phyloP scores from a whole-genome alignment of 2,329 filamentous ascomycete genomes.

The Phialophora expanda region DNA sequence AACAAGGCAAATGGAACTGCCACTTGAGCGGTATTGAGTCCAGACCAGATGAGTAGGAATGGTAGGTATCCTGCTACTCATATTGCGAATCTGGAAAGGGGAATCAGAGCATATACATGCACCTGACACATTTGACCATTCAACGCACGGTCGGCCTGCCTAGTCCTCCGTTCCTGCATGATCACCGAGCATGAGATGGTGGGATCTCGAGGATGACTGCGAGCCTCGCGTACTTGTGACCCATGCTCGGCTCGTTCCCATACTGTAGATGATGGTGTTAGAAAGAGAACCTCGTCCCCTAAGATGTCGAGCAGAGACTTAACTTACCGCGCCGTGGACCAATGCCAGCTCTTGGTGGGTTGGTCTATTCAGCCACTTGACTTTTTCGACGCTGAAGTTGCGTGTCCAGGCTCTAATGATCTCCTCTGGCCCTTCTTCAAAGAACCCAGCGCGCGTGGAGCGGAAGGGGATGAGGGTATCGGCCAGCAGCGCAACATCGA shows the following conservation, averaged over 20 bases:
- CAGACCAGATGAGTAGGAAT: background rate
- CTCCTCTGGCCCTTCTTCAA: background rate
- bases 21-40: background rate
- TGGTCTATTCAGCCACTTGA: slow-evolving; percentile 6
- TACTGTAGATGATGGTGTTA: background rate
- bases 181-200: slow-evolving; percentile 1
- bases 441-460: background rate
- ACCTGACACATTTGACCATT: too few relatives aligned
- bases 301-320: background rate
- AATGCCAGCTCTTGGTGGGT: slow-evolving; percentile 8
- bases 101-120: too few relatives aligned
- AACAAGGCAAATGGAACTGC: slow-evolving; percentile 9
- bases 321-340: slow-evolving; percentile 9
- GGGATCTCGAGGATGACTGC: slow-evolving; percentile 6
- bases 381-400: slow-evolving; percentile 2
- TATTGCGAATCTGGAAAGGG: too few relatives aligned
- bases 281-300: background rate
- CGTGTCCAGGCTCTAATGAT: background rate
- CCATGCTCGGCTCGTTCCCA: background rate
- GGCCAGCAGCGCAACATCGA: background rate
- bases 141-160: background rate
- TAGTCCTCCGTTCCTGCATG: background rate
- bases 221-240: background rate
- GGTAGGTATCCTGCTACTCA: background rate
- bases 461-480: background rate